These are phyloP conservation scores for Zymoseptoria pseudotritici DNA, from an alignment of 2,329 filamentous ascomycete species.

Conservation along the genomic window DNA sequence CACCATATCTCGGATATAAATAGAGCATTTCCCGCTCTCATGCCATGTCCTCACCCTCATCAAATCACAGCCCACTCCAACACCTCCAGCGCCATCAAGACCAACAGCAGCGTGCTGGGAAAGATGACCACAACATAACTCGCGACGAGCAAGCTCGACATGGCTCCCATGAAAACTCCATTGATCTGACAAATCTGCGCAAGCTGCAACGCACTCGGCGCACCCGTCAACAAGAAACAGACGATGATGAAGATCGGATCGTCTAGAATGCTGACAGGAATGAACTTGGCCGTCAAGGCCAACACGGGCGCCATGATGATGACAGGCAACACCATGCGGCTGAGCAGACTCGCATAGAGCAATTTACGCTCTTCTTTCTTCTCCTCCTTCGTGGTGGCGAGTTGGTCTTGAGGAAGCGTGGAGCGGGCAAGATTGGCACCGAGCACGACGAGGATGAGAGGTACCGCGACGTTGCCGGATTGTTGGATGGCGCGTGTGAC, in stretches of 20 bases:
- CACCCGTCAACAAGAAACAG: slow-evolving; percentile 90
- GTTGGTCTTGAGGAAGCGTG: slow-evolving; percentile 63
- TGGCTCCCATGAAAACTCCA: slow-evolving; percentile 87
- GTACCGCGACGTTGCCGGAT: slow-evolving; percentile 84
- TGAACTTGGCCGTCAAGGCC: slow-evolving; percentile 78
- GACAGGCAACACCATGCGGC: slow-evolving; percentile 87
- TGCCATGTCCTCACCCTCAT: not conserved
- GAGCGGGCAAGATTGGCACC: slow-evolving; percentile 92
- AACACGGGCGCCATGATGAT: slow-evolving; percentile 86
- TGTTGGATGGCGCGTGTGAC: slow-evolving; percentile 81
- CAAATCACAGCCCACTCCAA: slow-evolving; percentile 67
- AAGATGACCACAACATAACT: slow-evolving; percentile 95
- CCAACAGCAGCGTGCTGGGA: slow-evolving; percentile 81
- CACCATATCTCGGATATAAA: not conserved
- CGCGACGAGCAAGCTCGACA: slow-evolving; percentile 89
- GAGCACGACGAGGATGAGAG: slow-evolving; percentile 87
- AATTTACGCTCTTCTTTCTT: slow-evolving; percentile 62
- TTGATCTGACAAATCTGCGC: slow-evolving; percentile 99
- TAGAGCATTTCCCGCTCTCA: too few species aligned
- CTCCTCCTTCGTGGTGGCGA: slow-evolving; percentile 62
- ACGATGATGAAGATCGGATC: slow-evolving; percentile 98
- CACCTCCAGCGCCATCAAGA: slow-evolving; percentile 86
- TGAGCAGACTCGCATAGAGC: slow-evolving; percentile 75
- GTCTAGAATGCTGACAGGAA: slow-evolving; percentile 87
- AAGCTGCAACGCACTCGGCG: slow-evolving; percentile 85